Conservation (phyloP, 768 basidiomycete genomes). For the Naganishia vaughanmartiniae region DNA sequence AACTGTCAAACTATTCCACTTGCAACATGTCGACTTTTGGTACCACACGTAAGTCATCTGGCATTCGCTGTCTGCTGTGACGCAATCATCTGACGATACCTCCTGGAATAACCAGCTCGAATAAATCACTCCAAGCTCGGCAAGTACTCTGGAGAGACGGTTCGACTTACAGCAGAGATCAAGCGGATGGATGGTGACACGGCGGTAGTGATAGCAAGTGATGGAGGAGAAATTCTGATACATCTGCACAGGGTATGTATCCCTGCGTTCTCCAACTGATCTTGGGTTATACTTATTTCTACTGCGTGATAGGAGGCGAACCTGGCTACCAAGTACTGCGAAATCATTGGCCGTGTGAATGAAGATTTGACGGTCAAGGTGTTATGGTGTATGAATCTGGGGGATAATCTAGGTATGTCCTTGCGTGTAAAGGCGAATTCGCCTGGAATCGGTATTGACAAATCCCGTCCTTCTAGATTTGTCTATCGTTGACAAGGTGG, state of each 20-base stretch:
- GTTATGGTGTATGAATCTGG: slow-evolving; percentile 60
- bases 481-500: slow-evolving; percentile 20
- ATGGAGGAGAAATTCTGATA: slow-evolving; percentile 60
- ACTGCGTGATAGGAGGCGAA: slow-evolving; percentile 39
- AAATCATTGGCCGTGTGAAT: slow-evolving; percentile 65
- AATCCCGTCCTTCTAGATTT: neutral
- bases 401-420: slow-evolving; percentile 63
- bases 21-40: slow-evolving; percentile 11
- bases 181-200: slow-evolving; percentile 59
- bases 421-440: neutral
- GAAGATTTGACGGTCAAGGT: slow-evolving; percentile 63
- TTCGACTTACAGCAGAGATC: slow-evolving; percentile 65
- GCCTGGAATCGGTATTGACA: neutral
- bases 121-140: slow-evolving; percentile 65
- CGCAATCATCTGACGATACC: neutral
- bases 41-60: slow-evolving; percentile 8
- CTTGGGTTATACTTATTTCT: neutral
- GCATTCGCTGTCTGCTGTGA: neutral
- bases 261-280: neutral
- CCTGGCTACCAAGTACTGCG: slow-evolving; percentile 61
- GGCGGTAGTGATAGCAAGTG: slow-evolving; percentile 64
- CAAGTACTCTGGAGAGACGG: slow-evolving; percentile 59
- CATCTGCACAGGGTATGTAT: slow-evolving; percentile 40
- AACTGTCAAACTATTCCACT: too few species aligned
- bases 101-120: slow-evolving; percentile 53